Evolutionary conservation across 2,329 filamentous ascomycete genomes (phyloP), one percentile per base, ranked within the genome.

Genomic region (Cladosporium colombiae): DNA sequence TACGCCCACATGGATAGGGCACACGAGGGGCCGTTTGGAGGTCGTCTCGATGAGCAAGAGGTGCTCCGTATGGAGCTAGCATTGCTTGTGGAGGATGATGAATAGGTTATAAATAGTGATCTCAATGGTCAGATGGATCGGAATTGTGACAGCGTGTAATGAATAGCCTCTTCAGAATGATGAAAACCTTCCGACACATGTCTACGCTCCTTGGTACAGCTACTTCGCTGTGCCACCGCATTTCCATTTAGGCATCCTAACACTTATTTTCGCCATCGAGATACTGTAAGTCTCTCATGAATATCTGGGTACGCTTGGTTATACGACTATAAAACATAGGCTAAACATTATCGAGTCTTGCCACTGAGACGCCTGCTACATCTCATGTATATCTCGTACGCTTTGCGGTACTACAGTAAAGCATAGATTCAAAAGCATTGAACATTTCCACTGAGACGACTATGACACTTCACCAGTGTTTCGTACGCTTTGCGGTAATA

Each of bases 1-100:
- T 66, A 68, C 53, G 52, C 11, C 8, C 66, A 66, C 44, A 33
- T 68, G 53, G 25, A 64, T 2, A 27, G 35, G 3, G 61, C 18
- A 11, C 66, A 68, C 57, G 64, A 64, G 4, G 59, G 53, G 13
- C 62, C 52, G 1, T 55, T 55, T 14, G 52, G 52, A 2, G 52
- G 16, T 7, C 27, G 8, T 21, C 40, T 46, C 10, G n/a, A 46
- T 46, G 40, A 46, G 40, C n/a, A 46, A 2, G 40, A 46, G 40
- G 13, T n/a, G 40, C n/a, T 46, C 40, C 40, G 40, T 4, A 21
- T 46, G 40, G 40, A 21, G 40, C 40, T 46, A 13, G 40, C 40
- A 13, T 46, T 4, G 40, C 40, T 46, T 46, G 3, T 5, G 14
- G 16, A 21, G 10, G n/a, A 21, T 1, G n/a, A 11, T 3, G n/a